Percentiles rank a stretch among this genome's conserved stretches.
Conservation (phyloP, 768 basidiomycete species). For the Russula emetica region DNA sequence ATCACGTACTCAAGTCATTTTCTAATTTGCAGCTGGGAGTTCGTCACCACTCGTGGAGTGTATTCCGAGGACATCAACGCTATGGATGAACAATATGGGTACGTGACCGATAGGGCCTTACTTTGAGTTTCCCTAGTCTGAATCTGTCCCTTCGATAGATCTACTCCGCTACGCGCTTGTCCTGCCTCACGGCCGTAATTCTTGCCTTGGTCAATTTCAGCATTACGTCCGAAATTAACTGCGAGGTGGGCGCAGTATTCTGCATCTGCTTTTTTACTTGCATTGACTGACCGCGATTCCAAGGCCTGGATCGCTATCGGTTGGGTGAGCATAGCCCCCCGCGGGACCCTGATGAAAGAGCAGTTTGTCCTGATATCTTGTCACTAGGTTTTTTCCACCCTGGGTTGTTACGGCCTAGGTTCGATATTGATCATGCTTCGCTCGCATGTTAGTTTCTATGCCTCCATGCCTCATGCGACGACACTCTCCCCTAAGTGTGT, state of each 20-base stretch:
- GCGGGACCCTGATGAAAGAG: neutral
- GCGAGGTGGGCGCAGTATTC: neutral
- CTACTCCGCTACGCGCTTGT: too few relatives aligned
- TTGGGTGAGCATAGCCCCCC: neutral
- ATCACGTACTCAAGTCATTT: too few relatives aligned
- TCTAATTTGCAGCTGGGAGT: too few relatives aligned
- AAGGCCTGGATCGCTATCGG: neutral
- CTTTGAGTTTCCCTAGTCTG: too few relatives aligned
- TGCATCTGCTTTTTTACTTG: neutral
- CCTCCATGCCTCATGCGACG: neutral
- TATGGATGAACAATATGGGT: too few relatives aligned
- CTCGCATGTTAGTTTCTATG: neutral
- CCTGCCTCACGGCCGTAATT: too few relatives aligned
- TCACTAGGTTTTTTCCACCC: neutral
- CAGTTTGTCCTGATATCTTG: neutral
- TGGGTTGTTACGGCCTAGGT: neutral
- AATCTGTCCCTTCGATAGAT: too few relatives aligned
- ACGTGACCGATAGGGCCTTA: too few relatives aligned
- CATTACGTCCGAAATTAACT: neutral
- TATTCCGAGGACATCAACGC: too few relatives aligned
- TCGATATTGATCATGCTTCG: neutral
- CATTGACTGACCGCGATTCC: neutral
- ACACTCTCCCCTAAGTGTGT: neutral
- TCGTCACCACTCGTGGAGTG: too few relatives aligned
- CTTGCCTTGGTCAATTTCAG: neutral